Percentiles rank a stretch among this genome's conserved stretches.
phyloP scores from a whole-genome alignment of 2,329 filamentous ascomycete genomes.

The Exophiala viscosa region DNA sequence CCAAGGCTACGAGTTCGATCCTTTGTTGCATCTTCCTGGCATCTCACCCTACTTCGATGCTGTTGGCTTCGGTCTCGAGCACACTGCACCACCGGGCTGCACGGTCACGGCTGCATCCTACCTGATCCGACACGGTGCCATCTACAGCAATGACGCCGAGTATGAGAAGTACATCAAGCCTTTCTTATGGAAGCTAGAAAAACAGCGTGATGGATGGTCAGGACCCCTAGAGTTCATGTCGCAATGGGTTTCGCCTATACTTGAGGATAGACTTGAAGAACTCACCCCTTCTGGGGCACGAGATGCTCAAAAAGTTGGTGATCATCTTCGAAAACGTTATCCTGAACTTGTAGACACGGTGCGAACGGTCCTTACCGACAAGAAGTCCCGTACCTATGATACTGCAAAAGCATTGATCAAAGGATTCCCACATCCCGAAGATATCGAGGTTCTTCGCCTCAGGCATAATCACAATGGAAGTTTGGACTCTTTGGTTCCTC shows the following conservation, averaged over 20 bases:
- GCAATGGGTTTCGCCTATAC: slow-evolving; percentile 21
- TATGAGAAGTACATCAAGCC: slow-evolving; percentile 26
- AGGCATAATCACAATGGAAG: slow-evolving; percentile 18
- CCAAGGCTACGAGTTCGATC: slow-evolving; percentile 23
- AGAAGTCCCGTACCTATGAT: slow-evolving; percentile 22
- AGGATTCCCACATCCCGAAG: slow-evolving; percentile 14
- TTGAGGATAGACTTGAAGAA: slow-evolving; percentile 21
- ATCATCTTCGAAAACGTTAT: slow-evolving; percentile 18
- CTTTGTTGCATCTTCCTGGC: slow-evolving; percentile 22
- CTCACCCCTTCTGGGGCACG: slow-evolving; percentile 20
- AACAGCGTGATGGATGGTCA: slow-evolving; percentile 19
- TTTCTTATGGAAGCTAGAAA: slow-evolving; percentile 23
- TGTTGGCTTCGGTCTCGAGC: slow-evolving; percentile 21
- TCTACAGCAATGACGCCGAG: slow-evolving; percentile 24
- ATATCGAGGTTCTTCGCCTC: slow-evolving; percentile 22
- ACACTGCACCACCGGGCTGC: slow-evolving; percentile 19
- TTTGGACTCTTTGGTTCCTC: slow-evolving; percentile 17
- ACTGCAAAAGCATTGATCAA: slow-evolving; percentile 18
- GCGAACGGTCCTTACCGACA: slow-evolving; percentile 19
- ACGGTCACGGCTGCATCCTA: slow-evolving; percentile 21
- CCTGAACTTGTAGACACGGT: slow-evolving; percentile 16
- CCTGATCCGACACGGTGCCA: slow-evolving; percentile 21
- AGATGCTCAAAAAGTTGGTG: slow-evolving; percentile 20
- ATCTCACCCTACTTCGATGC: slow-evolving; percentile 25
- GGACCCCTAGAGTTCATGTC: slow-evolving; percentile 21